Conservation (phyloP, 2,329 filamentous ascomycete genomes). For the Nigrospora osmanthi region DNA sequence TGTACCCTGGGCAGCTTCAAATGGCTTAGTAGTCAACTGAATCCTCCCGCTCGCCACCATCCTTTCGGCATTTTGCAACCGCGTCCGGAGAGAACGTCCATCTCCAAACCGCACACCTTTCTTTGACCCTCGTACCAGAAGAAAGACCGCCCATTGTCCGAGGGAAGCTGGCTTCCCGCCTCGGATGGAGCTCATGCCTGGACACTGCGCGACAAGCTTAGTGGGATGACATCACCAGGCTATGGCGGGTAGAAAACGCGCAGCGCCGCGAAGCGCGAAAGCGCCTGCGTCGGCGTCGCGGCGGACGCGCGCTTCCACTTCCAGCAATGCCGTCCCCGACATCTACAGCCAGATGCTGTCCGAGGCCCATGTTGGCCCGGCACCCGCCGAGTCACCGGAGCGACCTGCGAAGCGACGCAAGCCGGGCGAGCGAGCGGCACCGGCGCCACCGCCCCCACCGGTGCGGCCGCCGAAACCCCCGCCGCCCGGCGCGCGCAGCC, state of each 20-base stretch:
- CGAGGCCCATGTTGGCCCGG: constrained; percentile 33
- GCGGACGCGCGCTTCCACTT: constrained; percentile 15
- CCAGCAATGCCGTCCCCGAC: constrained; percentile 19
- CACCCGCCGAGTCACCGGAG: constrained; percentile 18
- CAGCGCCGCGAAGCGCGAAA: constrained; percentile 8
- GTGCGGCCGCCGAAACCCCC: constrained; percentile 12
- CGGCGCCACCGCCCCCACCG: constrained; percentile 11
- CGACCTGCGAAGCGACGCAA: constrained; percentile 33
- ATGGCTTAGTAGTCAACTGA: no score
- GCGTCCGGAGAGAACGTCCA: no score
- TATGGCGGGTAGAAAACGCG: constrained; percentile 22
- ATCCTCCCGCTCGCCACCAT: no score
- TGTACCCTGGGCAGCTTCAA: no score
- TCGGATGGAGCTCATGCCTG: neutral
- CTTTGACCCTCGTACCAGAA: no score
- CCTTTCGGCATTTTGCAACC: no score
- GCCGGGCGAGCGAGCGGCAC: constrained; percentile 19
- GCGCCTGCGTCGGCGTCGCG: constrained; percentile 9
- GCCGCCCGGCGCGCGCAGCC: constrained; percentile 2
- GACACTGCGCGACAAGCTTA: neutral
- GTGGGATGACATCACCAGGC: constrained; percentile 4
- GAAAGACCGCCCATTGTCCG: no score
- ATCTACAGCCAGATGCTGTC: constrained; percentile 42
- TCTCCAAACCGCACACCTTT: no score
- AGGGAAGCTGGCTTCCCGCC: no score